Evolutionary conservation across 768 basidiomycete species (phyloP).

Genomic region (Psilocybe azurescens): DNA sequence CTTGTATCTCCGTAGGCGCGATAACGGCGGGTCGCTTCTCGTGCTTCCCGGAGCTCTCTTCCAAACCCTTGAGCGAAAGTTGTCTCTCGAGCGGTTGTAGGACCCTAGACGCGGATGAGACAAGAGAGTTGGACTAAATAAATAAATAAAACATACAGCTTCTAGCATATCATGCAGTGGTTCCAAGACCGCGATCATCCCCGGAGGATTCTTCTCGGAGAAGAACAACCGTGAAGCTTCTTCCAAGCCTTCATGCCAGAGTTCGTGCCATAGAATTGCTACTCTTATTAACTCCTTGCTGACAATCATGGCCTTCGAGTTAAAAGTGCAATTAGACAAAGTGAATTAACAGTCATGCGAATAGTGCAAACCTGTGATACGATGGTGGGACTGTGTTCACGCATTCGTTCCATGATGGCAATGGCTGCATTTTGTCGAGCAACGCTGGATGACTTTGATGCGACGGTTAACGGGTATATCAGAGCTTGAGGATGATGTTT

Average conservation of each 20-base stretch:
- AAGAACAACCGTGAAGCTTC: constrained; percentile 96
- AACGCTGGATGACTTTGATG: constrained; percentile 91
- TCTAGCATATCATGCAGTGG: no score
- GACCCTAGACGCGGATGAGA: no score
- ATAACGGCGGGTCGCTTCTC: no score
- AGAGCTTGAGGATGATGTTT: constrained; percentile 97
- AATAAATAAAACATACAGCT: no score
- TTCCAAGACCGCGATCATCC: no score
- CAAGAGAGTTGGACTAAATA: no score
- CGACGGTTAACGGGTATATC: constrained; percentile 95
- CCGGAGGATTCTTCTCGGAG: no score
- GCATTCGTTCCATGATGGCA: constrained; percentile 90
- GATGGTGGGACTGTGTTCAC: constrained; percentile 85
- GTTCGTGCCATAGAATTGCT: constrained; percentile 97
- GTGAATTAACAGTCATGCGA: neutral
- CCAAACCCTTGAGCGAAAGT: no score
- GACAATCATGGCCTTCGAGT: constrained; percentile 75
- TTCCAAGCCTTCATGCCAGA: constrained; percentile 98
- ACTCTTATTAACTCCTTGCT: constrained; percentile 95
- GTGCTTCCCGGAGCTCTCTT: no score
- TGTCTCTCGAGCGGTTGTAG: no score
- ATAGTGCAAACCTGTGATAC: constrained; percentile 76
- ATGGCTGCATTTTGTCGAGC: constrained; percentile 83
- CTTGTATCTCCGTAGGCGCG: no score
- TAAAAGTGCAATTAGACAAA: constrained; percentile 1